Conservation (phyloP, 768 basidiomycete species). For the Boletus eberwhitei region DNA sequence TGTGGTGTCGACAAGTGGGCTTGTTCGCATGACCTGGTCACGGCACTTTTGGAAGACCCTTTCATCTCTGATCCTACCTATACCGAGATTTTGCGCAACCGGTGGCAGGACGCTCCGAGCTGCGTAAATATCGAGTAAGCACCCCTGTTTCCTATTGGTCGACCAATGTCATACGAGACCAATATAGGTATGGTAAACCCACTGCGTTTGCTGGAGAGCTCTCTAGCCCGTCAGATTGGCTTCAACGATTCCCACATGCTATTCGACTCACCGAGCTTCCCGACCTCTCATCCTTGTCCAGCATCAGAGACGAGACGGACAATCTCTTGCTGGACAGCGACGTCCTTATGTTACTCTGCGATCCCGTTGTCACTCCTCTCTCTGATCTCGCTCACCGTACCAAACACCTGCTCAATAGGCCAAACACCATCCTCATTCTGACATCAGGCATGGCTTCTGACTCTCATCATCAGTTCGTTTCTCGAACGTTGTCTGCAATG, state of each 20-base stretch:
- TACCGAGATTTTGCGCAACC: slow-evolving; percentile 40
- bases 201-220: slow-evolving; percentile 24
- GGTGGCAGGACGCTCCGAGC: slow-evolving; percentile 43
- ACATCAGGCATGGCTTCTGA: slow-evolving; percentile 27
- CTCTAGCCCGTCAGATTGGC: slow-evolving; percentile 49
- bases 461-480: slow-evolving; percentile 13
- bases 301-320: slow-evolving; percentile 14
- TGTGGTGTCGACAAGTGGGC: slow-evolving; percentile 55
- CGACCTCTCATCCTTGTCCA: slow-evolving; percentile 16
- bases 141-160: neutral
- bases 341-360: slow-evolving; percentile 60
- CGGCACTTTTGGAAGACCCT: slow-evolving; percentile 69
- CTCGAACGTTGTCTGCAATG: slow-evolving; percentile 21
- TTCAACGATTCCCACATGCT: slow-evolving; percentile 52
- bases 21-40: slow-evolving; percentile 55
- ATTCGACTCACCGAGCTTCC: slow-evolving; percentile 45
- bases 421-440: slow-evolving; percentile 46
- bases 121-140: slow-evolving; percentile 28
- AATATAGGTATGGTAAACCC: slow-evolving; percentile 23
- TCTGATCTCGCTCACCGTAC: slow-evolving; percentile 31
- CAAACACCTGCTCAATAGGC: slow-evolving; percentile 29
- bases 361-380: slow-evolving; percentile 54
- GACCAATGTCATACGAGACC: neutral
- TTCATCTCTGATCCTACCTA: slow-evolving; percentile 51
- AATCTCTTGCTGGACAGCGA: slow-evolving; percentile 43